Base-by-base conservation (phyloP, 2,329 filamentous ascomycete species). In the Hymenoscyphus salicellus region DNA sequence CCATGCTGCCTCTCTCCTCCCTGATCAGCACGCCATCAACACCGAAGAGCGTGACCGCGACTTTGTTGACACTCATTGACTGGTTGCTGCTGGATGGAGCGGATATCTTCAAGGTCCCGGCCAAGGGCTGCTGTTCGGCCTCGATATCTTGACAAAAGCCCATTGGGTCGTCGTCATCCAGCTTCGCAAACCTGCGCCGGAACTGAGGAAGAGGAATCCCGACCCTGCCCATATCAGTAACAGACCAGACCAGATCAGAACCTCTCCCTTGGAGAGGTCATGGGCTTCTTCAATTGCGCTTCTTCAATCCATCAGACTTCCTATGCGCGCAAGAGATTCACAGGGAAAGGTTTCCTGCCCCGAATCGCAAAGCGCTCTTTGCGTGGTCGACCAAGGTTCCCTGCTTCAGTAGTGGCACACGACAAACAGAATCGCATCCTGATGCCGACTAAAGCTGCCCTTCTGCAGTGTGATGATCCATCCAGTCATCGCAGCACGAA, bases 131-230 rank as follows among this genome's bases (percentile, higher is more conserved):
- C 68, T 65, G 70, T 71, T 69, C 65, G 69, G 66, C 58, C 38
- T 65, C 63, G 58, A 20, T 58, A 63, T 63, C 59, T 60, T 60
- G 66, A 59, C 41, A 61, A 41, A 43, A 55, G 56, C 38, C 60
- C 66, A 72, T 73, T 72, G 71, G 71, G 56, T 69, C 69, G 64
- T 69, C 68, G 65, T 69, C 68, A 65, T 69, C 68, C 33, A 63
- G 62, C 58, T 61, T 60, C 65, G 61, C 65, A 68, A 68, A 66
- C 64, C 61, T 61, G 60, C 65, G 57, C 61, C 23, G 17, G 55
- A n/a, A 7, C 20, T 61, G 59, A 63, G 57, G 55, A 63, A 64
- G 62, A 65, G 68, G 64, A 64, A 65, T 60, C 28, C 49, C 60
- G 55, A 63, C 59, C 60, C 55, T 63, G 55, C 61, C 61, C 38